Conservation (phyloP, 2,329 filamentous ascomycete species). For the Trichoderma lentiforme region DNA sequence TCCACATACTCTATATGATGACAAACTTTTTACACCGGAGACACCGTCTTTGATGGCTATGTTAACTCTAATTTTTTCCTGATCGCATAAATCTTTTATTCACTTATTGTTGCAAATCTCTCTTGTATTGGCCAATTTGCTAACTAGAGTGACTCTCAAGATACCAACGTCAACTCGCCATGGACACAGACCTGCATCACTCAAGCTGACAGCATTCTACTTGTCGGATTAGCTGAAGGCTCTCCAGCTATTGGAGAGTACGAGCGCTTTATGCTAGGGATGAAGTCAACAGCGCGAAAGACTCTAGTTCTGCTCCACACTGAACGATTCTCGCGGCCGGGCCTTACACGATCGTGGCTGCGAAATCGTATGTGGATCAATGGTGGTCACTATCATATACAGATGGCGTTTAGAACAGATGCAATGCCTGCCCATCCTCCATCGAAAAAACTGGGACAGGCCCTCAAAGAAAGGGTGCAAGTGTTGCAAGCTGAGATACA, state of each 20-base stretch:
- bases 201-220: constrained; percentile 91
- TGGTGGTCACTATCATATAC: constrained; percentile 93
- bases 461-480: constrained; percentile 88
- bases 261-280: constrained; percentile 90
- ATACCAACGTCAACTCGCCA: constrained; percentile 93
- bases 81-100: constrained; percentile 33
- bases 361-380: constrained; percentile 97
- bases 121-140: constrained; percentile 22
- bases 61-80: constrained; percentile 69
- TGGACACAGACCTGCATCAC: constrained; percentile 99
- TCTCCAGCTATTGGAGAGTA: constrained; percentile 93
- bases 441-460: constrained; percentile 75
- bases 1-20: constrained; percentile 42
- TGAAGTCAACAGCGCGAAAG: constrained; percentile 95
- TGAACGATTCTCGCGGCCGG: constrained; percentile 81
- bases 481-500: constrained; percentile 95
- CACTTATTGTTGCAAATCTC: not conserved
- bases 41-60: constrained; percentile 53
- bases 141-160: constrained; percentile 44
- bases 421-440: constrained; percentile 73
- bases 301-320: constrained; percentile 85
- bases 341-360: constrained; percentile 84
- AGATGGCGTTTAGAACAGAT: constrained; percentile 83
- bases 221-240: constrained; percentile 86
- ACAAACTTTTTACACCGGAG: constrained; percentile 47